phyloP scores from a whole-genome alignment of 768 basidiomycete species.

The Candolleomyces efflorescens region DNA sequence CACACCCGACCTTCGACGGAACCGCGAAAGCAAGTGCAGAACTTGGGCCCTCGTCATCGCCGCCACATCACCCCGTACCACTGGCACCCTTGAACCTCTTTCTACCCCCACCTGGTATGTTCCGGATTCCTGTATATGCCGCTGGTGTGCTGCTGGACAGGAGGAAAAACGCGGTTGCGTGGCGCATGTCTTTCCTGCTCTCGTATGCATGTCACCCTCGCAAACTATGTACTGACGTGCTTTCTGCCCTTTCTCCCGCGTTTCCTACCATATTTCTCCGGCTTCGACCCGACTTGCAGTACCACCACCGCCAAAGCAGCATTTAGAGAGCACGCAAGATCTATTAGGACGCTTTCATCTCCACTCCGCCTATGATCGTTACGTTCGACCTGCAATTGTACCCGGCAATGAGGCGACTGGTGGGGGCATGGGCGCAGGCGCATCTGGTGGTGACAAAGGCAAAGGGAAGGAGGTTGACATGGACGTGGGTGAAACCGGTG shows the following conservation, averaged over 20 bases:
- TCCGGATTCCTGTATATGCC: slow-evolving; percentile 8
- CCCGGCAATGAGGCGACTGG: background rate
- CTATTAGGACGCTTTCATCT: slow-evolving; percentile 70
- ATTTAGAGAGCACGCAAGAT: slow-evolving; percentile 74
- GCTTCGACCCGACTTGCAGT: slow-evolving; percentile 18
- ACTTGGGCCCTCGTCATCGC: slow-evolving; percentile 19
- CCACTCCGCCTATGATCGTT: slow-evolving; percentile 73
- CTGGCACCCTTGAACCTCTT: slow-evolving; percentile 29
- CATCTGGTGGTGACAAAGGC: slow-evolving; percentile 36
- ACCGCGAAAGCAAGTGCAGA: background rate
- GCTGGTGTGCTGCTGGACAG: background rate
- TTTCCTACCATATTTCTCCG: slow-evolving; percentile 1
- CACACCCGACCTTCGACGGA: slow-evolving; percentile 10
- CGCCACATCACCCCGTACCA: slow-evolving; percentile 24
- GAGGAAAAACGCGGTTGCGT: background rate
- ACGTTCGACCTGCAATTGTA: slow-evolving; percentile 54
- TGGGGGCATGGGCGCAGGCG: slow-evolving; percentile 8
- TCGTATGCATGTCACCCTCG: background rate
- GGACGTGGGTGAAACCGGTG: slow-evolving; percentile 17
- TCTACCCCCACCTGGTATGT: slow-evolving; percentile 39
- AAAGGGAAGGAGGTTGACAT: slow-evolving; percentile 44
- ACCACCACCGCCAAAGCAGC: slow-evolving; percentile 37
- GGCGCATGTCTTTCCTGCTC: background rate
- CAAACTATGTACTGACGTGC: background rate
- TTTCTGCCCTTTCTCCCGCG: slow-evolving; percentile 3